Conservation (phyloP, 1,284 basidiomycete species). For the Boletus subluridellus region DNA sequence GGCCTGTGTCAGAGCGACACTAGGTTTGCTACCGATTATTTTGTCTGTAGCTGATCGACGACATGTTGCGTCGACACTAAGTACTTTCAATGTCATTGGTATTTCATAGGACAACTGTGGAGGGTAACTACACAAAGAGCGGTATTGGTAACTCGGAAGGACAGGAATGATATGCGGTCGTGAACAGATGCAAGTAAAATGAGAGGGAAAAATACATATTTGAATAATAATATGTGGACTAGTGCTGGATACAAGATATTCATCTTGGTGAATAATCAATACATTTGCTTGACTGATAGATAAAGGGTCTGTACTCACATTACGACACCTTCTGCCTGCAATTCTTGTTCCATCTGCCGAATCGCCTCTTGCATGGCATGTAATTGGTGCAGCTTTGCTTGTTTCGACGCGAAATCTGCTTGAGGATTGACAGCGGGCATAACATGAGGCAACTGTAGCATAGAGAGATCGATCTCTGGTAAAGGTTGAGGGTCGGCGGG, state of each 20-base stretch:
- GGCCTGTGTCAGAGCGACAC: constrained; percentile 51
- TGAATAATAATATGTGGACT: constrained; percentile 23
- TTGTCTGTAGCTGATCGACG: background rate
- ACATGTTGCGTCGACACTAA: background rate
- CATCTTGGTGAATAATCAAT: constrained; percentile 7
- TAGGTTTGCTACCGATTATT: constrained; percentile 20
- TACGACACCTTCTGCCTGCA: constrained; percentile 25
- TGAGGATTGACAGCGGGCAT: background rate
- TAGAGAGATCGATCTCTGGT: constrained; percentile 26
- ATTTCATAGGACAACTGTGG: background rate
- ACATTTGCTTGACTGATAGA: background rate
- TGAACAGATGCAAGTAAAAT: background rate
- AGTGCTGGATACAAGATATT: background rate
- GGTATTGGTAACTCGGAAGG: background rate
- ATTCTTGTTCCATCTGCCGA: constrained; percentile 26
- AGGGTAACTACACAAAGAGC: background rate
- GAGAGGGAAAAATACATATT: constrained; percentile 9
- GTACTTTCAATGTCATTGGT: background rate
- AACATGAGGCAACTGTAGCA: constrained; percentile 23
- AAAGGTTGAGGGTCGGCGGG: constrained; percentile 4
- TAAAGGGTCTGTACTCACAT: constrained; percentile 2
- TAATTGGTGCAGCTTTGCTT: constrained; percentile 21
- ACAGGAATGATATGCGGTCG: background rate
- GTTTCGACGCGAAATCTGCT: constrained; percentile 6
- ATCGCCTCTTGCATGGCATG: constrained; percentile 31